A percentile compares a stretch with the other conserved stretches of the same genome.
Evolutionary conservation across 140 eudicot species (phyloP).

Genomic region (Ambrosia hybrid): DNA sequence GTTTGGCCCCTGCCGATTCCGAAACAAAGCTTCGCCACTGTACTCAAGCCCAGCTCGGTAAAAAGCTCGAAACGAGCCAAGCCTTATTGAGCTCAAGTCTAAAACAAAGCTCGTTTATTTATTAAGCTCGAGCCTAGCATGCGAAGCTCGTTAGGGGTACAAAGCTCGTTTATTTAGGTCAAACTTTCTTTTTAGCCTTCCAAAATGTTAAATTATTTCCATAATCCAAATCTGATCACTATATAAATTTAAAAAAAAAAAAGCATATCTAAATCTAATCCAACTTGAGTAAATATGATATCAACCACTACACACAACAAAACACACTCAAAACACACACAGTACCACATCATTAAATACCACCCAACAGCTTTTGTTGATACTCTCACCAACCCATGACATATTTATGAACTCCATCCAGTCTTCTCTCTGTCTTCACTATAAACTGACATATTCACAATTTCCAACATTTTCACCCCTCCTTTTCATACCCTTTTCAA

Average conservation of each 20-base stretch:
- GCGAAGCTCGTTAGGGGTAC: too few species aligned
- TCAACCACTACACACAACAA: constrained; percentile 28
- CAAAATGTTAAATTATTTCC: constrained; percentile 22
- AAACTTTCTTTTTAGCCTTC: constrained; percentile 11
- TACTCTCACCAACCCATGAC: constrained; percentile 42
- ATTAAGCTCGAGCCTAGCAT: too few species aligned
- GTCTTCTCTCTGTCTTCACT: constrained; percentile 22
- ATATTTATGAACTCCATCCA: constrained; percentile 50
- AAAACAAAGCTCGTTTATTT: too few species aligned
- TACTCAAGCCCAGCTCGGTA: too few species aligned
- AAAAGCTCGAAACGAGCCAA: too few species aligned
- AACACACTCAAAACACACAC: constrained; percentile 34
- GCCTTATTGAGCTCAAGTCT: too few species aligned
- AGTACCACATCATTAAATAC: constrained; percentile 48
- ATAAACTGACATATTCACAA: neutral
- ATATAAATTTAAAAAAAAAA: neutral
- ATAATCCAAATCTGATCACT: constrained; percentile 25
- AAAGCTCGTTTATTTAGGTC: too few species aligned
- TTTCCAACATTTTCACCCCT: constrained; percentile 27
- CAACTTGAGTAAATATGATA: constrained; percentile 35
- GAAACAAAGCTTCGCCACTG: too few species aligned
- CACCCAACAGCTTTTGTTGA: constrained; percentile 25
- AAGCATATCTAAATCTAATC: neutral
- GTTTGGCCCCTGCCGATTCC: too few species aligned
- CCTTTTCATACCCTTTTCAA: constrained; percentile 23